These are phyloP conservation scores for Cladosporium sp. DNA, from an alignment of 2,329 filamentous ascomycete species.

Conservation along the genomic window DNA sequence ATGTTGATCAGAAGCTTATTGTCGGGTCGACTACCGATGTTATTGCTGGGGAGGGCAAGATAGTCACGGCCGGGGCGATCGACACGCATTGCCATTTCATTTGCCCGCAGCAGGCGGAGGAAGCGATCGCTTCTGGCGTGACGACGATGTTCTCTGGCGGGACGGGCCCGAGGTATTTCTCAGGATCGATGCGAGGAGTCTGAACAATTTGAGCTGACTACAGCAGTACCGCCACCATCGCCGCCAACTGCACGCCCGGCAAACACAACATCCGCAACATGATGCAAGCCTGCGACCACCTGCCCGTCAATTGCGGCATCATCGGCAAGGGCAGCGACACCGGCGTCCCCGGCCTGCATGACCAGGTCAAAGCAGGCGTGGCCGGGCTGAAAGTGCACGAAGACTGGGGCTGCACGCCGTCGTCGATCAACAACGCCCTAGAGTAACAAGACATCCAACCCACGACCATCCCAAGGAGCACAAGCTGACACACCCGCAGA, in stretches of 20 bases:
- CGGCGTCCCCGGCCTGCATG: constrained; percentile 58
- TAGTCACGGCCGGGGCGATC: constrained; percentile 79
- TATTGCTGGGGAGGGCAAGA: constrained; percentile 84
- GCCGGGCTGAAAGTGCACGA: constrained; percentile 89
- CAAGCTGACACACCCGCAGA: constrained; percentile 13
- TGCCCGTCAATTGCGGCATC: constrained; percentile 84
- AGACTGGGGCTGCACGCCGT: constrained; percentile 86
- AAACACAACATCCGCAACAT: constrained; percentile 76
- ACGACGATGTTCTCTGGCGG: constrained; percentile 86
- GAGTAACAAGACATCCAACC: not conserved
- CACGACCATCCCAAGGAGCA: too few species aligned
- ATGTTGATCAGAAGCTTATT: constrained; percentile 67
- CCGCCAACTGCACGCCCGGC: constrained; percentile 85
- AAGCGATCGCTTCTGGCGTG: constrained; percentile 73
- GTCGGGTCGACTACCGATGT: constrained; percentile 85
- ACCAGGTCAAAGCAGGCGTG: constrained; percentile 73
- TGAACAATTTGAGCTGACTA: not conserved
- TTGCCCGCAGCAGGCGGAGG: constrained; percentile 79
- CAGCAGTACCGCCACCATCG: constrained; percentile 71
- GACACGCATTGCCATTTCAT: constrained; percentile 90
- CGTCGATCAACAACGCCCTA: constrained; percentile 82
- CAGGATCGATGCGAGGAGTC: not conserved
- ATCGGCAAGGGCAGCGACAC: constrained; percentile 89
- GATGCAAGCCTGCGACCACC: constrained; percentile 72
- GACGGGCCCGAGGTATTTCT: constrained; percentile 64